Percentiles rank a stretch among this genome's conserved stretches.
These are phyloP conservation scores for Cercospora sp. DNA, from an alignment of 2,329 filamentous ascomycete species.

Conservation along the genomic window DNA sequence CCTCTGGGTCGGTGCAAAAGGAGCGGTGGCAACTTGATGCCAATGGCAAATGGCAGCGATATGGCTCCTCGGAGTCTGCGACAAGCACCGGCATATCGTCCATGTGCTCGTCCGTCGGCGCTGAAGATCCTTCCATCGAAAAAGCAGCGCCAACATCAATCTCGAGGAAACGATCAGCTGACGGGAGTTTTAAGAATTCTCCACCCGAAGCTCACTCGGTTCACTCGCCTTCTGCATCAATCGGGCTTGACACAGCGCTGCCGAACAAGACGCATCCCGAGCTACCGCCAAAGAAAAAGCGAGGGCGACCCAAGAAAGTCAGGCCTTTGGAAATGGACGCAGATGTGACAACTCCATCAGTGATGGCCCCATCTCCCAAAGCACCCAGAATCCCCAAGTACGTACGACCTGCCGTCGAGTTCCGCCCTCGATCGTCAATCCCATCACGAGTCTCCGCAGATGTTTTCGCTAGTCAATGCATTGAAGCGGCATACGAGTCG, in stretches of 20 bases:
- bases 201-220: slow-evolving; percentile 1
- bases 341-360: slow-evolving; percentile 9
- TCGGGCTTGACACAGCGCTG: slow-evolving; percentile 1
- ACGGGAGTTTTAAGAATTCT: slow-evolving; percentile 33
- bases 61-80: slow-evolving; percentile 37
- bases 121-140: slow-evolving; percentile 28
- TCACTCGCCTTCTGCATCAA: background rate
- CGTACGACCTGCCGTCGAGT: slow-evolving; percentile 29
- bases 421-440: slow-evolving; percentile 65
- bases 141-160: slow-evolving; percentile 2
- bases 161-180: slow-evolving; percentile 35
- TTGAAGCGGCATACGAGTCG: slow-evolving; percentile 84
- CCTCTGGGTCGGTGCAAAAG: slow-evolving; percentile 21
- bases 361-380: slow-evolving; percentile 20
- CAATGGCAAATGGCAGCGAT: slow-evolving; percentile 37
- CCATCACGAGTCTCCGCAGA: slow-evolving; percentile 69
- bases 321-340: slow-evolving; percentile 24
- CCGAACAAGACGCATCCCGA: slow-evolving; percentile 12
- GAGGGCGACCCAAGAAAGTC: slow-evolving; percentile 36
- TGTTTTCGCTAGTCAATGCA: slow-evolving; percentile 88
- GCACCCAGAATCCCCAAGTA: slow-evolving; percentile 29
- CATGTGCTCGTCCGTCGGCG: slow-evolving; percentile 35
- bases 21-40: slow-evolving; percentile 32
- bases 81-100: slow-evolving; percentile 39
- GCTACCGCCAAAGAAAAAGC: slow-evolving; percentile 29